Percentiles rank a stretch among this genome's conserved stretches.
These are phyloP conservation scores for Metschnikowia chrysomelidarum DNA, from an alignment of 805 yeast species.

Conservation along the genomic window DNA sequence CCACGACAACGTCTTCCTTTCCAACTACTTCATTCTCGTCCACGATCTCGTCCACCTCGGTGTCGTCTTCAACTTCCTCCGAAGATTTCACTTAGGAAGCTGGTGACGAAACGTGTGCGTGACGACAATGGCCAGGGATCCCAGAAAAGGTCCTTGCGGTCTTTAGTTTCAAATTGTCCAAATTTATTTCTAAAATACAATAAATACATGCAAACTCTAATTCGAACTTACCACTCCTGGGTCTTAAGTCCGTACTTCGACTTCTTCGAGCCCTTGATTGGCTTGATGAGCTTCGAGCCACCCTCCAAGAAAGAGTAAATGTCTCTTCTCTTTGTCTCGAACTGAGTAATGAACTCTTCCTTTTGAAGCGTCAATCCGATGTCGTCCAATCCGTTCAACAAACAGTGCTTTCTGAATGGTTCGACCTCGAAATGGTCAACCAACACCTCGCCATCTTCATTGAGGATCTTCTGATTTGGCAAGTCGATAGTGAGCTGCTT, in stretches of 20 bases:
- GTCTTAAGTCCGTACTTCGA: conserved; percentile 63
- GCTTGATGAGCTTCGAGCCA: conserved; percentile 67
- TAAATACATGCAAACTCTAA: too few relatives aligned
- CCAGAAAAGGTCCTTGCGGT: neutral
- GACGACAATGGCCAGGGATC: too few relatives aligned
- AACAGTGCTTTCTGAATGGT: conserved; percentile 89
- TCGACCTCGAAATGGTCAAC: conserved; percentile 86
- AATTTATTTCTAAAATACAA: neutral
- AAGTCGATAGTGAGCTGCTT: conserved; percentile 74
- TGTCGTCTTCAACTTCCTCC: too few relatives aligned
- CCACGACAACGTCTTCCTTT: too few relatives aligned
- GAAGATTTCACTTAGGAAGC: too few relatives aligned
- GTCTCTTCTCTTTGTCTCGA: conserved; percentile 73
- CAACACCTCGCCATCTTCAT: conserved; percentile 56
- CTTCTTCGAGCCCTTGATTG: conserved; percentile 67
- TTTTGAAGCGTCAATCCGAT: conserved; percentile 93
- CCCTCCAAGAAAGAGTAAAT: conserved; percentile 92
- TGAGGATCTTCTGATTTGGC: conserved; percentile 78
- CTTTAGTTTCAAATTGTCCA: too few relatives aligned
- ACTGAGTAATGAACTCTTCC: conserved; percentile 70
- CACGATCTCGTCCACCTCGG: too few relatives aligned
- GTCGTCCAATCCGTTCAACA: conserved; percentile 93
- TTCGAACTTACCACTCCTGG: conserved; percentile 65
- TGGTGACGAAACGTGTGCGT: too few relatives aligned
- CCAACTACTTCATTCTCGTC: too few relatives aligned